Percentiles rank a stretch among this genome's conserved stretches.
These are phyloP conservation scores for Rutstroemia sp. DNA, from an alignment of 2,329 filamentous ascomycete genomes.

Conservation along the genomic window DNA sequence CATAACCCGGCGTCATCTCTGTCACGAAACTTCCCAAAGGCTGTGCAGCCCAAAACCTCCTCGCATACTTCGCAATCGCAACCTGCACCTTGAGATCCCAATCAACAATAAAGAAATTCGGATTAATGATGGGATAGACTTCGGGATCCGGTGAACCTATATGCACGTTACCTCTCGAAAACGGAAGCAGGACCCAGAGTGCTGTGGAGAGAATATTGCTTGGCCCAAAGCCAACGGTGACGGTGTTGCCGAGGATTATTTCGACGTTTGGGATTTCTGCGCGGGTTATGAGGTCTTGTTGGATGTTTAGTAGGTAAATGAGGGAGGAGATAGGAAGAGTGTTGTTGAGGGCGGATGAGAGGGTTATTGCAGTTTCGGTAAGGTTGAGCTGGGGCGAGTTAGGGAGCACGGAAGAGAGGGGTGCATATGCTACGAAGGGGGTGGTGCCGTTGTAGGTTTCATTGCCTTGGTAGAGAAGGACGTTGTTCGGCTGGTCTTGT, in stretches of 20 bases:
- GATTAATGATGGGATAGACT: slow-evolving; percentile 34
- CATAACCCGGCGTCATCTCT: slow-evolving; percentile 11
- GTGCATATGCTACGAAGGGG: slow-evolving; percentile 12
- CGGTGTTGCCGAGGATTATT: slow-evolving; percentile 31
- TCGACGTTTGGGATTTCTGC: slow-evolving; percentile 39
- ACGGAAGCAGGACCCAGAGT: slow-evolving; percentile 34
- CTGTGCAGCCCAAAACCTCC: slow-evolving; percentile 10
- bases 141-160: slow-evolving; percentile 32
- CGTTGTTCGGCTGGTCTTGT: slow-evolving; percentile 21
- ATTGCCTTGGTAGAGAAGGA: slow-evolving; percentile 13
- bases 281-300: slow-evolving; percentile 41
- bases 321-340: slow-evolving; percentile 26
- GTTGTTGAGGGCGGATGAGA: slow-evolving; percentile 20
- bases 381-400: slow-evolving; percentile 2
- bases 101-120: slow-evolving; percentile 36
- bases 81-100: slow-evolving; percentile 32
- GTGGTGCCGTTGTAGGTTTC: slow-evolving; percentile 17
- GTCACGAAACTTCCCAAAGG: background rate
- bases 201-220: slow-evolving; percentile 30
- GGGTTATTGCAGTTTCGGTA: background rate
- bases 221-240: slow-evolving; percentile 3
- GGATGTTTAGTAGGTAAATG: slow-evolving; percentile 37
- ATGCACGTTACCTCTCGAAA: slow-evolving; percentile 38
- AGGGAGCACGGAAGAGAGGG: slow-evolving; percentile 16
- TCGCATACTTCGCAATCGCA: slow-evolving; percentile 12